phyloP scores from a whole-genome alignment of 805 yeast species.

The Wickerhamia fluorescens region DNA sequence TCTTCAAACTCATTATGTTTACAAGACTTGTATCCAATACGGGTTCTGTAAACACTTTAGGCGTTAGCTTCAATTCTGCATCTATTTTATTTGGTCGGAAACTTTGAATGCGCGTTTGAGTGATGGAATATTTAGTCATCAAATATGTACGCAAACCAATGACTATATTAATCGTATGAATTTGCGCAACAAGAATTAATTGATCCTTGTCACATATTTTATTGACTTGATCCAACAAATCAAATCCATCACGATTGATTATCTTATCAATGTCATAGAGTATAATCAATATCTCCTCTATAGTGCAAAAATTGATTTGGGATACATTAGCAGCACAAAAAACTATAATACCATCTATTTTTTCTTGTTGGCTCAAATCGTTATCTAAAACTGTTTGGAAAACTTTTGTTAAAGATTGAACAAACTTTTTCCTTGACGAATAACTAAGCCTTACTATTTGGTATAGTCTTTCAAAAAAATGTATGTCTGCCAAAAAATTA shows the following conservation, averaged over 20 bases:
- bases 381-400: slow-evolving; percentile 8
- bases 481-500: slow-evolving; percentile 20
- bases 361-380: slow-evolving; percentile 7
- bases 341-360: slow-evolving; percentile 12
- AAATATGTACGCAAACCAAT: slow-evolving; percentile 14
- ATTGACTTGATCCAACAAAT: slow-evolving; percentile 18
- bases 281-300: slow-evolving; percentile 47
- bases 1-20: too few species aligned
- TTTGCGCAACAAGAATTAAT: slow-evolving; percentile 7
- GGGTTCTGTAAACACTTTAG: slow-evolving; percentile 13
- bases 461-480: slow-evolving; percentile 35
- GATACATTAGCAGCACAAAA: slow-evolving; percentile 34
- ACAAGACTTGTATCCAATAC: too few species aligned
- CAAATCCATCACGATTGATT: slow-evolving; percentile 35
- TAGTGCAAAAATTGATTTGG: slow-evolving; percentile 27
- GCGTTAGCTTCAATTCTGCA: slow-evolving; percentile 24
- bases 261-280: slow-evolving; percentile 38
- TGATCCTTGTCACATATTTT: slow-evolving; percentile 7
- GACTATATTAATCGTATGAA: slow-evolving; percentile 9
- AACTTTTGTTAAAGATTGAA: slow-evolving; percentile 15
- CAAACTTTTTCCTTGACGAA: slow-evolving; percentile 37
- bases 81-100: slow-evolving; percentile 25
- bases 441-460: slow-evolving; percentile 15
- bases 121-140: slow-evolving; percentile 14
- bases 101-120: slow-evolving; percentile 15